Conservation (phyloP, 176 grass and related monocot species). For the Tuctoria greenei region DNA sequence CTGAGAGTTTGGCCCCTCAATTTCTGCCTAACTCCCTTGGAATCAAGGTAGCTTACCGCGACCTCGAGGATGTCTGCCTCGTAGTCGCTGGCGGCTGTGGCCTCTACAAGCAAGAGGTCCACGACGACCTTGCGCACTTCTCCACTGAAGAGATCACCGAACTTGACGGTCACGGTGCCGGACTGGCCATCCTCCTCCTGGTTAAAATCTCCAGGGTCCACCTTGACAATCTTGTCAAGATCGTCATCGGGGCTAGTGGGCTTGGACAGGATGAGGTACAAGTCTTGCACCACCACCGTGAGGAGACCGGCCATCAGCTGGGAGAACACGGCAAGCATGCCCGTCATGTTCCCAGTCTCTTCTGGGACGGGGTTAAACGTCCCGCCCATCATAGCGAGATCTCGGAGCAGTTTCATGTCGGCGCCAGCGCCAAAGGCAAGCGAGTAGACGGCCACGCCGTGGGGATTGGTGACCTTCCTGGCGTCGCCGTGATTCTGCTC, state of each 20-base stretch:
- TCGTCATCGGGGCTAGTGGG: background rate
- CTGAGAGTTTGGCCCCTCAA: background rate
- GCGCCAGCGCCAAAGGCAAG: slow-evolving; percentile 13
- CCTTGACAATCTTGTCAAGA: background rate
- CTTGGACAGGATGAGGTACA: slow-evolving; percentile 12
- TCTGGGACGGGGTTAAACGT: slow-evolving; percentile 9
- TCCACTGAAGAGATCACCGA: slow-evolving; percentile 31
- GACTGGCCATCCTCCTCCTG: background rate
- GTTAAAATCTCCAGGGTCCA: background rate
- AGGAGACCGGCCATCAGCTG: slow-evolving; percentile 35
- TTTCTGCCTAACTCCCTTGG: background rate
- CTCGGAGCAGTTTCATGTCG: background rate
- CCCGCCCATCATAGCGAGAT: slow-evolving; percentile 1
- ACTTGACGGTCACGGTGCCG: slow-evolving; percentile 18
- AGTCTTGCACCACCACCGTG: slow-evolving; percentile 34
- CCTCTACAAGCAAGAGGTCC: background rate
- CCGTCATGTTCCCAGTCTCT: background rate
- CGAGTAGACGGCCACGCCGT: slow-evolving; percentile 15
- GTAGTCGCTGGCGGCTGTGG: background rate
- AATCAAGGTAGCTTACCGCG: background rate
- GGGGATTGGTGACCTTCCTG: too few relatives aligned
- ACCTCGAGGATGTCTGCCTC: background rate
- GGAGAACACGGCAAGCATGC: slow-evolving; percentile 3
- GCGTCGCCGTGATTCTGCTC: background rate
- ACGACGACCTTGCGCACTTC: slow-evolving; percentile 11